Base-by-base conservation (phyloP, 2,329 filamentous ascomycete genomes). In the Exutisphaerella laricina region DNA sequence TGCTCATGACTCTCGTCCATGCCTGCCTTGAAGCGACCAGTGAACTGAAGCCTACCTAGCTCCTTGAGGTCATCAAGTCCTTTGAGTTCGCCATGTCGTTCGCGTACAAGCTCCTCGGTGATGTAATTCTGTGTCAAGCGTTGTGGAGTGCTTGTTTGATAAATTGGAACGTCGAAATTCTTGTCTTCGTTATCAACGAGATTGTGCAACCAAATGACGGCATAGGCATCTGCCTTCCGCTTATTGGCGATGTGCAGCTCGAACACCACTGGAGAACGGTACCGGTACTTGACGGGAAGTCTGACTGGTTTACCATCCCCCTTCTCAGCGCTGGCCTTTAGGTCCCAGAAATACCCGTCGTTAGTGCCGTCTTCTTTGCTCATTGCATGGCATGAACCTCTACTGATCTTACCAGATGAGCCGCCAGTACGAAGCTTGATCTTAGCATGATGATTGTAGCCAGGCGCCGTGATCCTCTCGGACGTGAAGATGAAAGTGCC, bases 91-190 rank as follows among this genome's bases (percentile, higher is more conserved):
- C 66, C 65, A 7, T 35, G 33, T 23, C 20, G 33, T 1, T 75
- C 68, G 7, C 72, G 66, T 61, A 77, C 81, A 59, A 92, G 94
- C 13, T 82, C 73, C 47, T 88, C 80, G 0, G 87, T 94, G 57
- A 96, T 84, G 64, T 90, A 96, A 61, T 95, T 97, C 60, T 97
- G 90, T 0, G 85, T 86, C 8, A 97, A 71, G 4, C 90, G 80
- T 48, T 78, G 71, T 0, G 82, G 74, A 44, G 85, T 84, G 55
- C 84, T 75, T 17, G 88, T 94, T 38, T 77, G 82, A 85, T 88
- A 97, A 44, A 98, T 84, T 0, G 90, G 92, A n/a, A 97, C 74
- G 51, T 92, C 84, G 56, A 96, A 82, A 10, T 84, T 76, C 1
- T 74, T 75, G 39, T 84, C 79, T 50, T 92, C 82, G 45, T 85